Conservation (phyloP, 2,329 filamentous ascomycete species). For the Ascochyta pisi region DNA sequence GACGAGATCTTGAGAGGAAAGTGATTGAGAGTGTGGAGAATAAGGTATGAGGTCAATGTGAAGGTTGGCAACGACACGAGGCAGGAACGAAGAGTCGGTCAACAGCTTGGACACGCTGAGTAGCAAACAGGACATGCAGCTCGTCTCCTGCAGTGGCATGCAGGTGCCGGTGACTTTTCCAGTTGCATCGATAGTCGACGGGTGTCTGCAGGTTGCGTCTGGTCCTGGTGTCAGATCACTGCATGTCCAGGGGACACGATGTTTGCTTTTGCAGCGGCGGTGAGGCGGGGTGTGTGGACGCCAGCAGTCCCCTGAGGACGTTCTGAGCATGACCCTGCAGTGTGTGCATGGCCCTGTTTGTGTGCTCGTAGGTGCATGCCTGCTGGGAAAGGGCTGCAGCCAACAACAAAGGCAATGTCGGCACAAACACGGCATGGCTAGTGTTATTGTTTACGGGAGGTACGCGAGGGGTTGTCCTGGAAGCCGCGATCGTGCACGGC, state of each 20-base stretch:
- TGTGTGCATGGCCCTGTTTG: too few relatives aligned
- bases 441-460: not conserved
- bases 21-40: too few relatives aligned
- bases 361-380: not conserved
- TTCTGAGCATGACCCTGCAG: constrained; percentile 4
- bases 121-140: not conserved
- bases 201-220: constrained; percentile 3
- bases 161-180: not conserved
- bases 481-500: constrained; percentile 21
- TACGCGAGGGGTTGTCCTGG: constrained; percentile 19
- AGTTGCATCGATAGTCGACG: not conserved
- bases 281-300: constrained; percentile 6
- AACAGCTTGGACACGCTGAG: not conserved
- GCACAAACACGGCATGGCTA: constrained; percentile 8
- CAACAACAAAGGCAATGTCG: constrained; percentile 12
- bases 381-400: constrained; percentile 8
- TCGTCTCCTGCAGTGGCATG: not conserved
- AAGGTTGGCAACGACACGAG: not conserved
- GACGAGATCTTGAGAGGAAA: too few relatives aligned
- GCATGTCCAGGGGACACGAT: constrained; percentile 11
- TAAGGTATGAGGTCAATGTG: too few relatives aligned
- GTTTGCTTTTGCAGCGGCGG: constrained; percentile 12
- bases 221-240: constrained; percentile 10
- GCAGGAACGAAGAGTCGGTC: constrained; percentile 5
- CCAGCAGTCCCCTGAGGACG: not conserved